Evolutionary conservation across 2,329 filamentous ascomycete species (phyloP), one percentile per base, ranked within the genome.

Genomic region (Cladosporium sp.): DNA sequence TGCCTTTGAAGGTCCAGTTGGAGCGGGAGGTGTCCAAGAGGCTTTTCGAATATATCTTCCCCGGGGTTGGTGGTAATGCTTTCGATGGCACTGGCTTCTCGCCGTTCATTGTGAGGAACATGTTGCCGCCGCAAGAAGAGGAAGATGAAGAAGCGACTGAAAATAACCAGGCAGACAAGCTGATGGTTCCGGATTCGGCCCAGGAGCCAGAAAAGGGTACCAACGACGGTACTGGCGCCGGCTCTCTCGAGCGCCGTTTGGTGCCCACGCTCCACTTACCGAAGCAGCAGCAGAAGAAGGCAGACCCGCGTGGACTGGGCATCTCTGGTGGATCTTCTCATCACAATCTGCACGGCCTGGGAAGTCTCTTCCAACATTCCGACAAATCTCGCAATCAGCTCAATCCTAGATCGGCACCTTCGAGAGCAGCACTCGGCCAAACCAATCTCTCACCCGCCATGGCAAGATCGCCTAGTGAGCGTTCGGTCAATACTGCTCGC

Each of bases 41-140:
- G 59, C 76, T 99, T 2, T 96, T 99, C 59, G 91, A 96, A 70
- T 99, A 99, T 69, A 89, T 99, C 60, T 99, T 99, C 74, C 95
- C 93, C 0, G 89, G 87, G 9, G 82, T 88, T 59, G 84, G 84
- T 67, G 70, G 67, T 59, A 72, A 69, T 51, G 68, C 66, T 11
- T 68, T 64, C 18, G 73, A 73, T 43, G 70, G 71, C 27, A 80
- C 79, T 52, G 78, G 77, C 30, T 81, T 83, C 48, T 84, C 83
- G 5, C 82, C 85, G 0, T 83, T 85, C 64, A 69, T 79, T 66
- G 72, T 80, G 48, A 79, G 75, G 58, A 71, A 79, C 45, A 75
- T 76, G 65, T 64, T 75, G 29, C 73, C 69, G 65, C 58, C 68
- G 1, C 65, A 71, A 27, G 71, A 74, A 15, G 72, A 74, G 40